Conservation (phyloP, 306 rosid species). For the Quercus mongolica region DNA sequence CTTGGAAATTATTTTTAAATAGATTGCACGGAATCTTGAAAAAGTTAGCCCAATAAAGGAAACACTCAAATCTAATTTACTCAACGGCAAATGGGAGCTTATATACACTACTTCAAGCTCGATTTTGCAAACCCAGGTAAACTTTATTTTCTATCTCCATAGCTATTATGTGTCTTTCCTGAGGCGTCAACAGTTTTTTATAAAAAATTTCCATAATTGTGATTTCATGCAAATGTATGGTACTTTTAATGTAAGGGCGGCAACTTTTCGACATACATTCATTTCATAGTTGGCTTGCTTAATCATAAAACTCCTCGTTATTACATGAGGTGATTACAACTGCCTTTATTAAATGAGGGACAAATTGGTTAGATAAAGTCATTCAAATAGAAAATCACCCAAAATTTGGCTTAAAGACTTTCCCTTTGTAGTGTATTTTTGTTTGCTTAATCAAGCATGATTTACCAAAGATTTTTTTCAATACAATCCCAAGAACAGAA, state of each 20-base stretch:
- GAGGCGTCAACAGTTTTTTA: background rate
- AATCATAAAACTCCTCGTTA: background rate
- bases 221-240: background rate
- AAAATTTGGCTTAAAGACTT: background rate
- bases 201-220: background rate
- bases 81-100: conserved; percentile 97
- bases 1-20: conserved; percentile 41
- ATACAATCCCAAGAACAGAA: too few relatives aligned
- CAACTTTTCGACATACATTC: background rate
- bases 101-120: conserved; percentile 84
- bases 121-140: conserved; percentile 68
- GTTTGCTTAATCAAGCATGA: background rate
- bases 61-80: conserved; percentile 69
- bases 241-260: background rate
- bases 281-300: background rate
- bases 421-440: background rate
- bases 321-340: background rate
- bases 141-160: background rate
- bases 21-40: conserved; percentile 91
- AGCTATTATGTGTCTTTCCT: background rate
- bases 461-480: background rate
- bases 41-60: conserved; percentile 70
- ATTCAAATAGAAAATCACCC: background rate
- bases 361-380: background rate
- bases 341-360: background rate